Conservation (phyloP, 139 green algal genomes). For the Picochlorum sp. region DNA sequence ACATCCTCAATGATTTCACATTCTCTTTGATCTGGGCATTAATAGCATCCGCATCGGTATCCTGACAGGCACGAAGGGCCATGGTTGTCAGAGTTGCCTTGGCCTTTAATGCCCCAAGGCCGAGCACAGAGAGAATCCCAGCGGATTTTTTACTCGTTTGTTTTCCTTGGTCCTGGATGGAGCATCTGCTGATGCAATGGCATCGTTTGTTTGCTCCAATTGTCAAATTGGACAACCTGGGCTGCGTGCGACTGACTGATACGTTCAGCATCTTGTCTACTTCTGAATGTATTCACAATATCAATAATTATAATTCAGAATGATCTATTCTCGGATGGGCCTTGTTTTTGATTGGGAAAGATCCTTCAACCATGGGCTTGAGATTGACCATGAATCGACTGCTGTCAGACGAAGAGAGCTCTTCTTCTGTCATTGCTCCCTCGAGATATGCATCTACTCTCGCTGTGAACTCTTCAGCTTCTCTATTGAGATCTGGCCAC, state of each 20-base stretch:
- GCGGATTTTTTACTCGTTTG: too few species aligned
- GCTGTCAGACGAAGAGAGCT: constrained; percentile 2
- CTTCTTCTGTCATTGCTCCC: constrained; percentile 10
- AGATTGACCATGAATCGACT: constrained; percentile 13
- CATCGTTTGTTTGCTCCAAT: too few species aligned
- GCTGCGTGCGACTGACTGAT: too few species aligned
- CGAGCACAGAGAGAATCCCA: not conserved
- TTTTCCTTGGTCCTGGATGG: not conserved
- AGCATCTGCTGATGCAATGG: not conserved
- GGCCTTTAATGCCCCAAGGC: not conserved
- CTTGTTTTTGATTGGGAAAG: not conserved
- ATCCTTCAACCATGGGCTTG: constrained; percentile 28
- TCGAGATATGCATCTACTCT: constrained; percentile 23
- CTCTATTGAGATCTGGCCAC: constrained; percentile 75
- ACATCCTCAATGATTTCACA: constrained; percentile 25
- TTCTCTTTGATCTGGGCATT: constrained; percentile 25
- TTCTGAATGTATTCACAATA: not conserved
- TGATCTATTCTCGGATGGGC: not conserved
- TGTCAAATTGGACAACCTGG: too few species aligned
- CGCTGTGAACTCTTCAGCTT: constrained; percentile 53
- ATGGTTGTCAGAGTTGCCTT: constrained; percentile 2
- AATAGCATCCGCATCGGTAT: constrained; percentile 16
- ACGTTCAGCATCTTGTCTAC: too few species aligned
- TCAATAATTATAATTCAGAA: not conserved
- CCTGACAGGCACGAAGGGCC: not conserved